Evolutionary conservation across 306 rosid genomes (phyloP).

Genomic region (Comarum palustre): DNA sequence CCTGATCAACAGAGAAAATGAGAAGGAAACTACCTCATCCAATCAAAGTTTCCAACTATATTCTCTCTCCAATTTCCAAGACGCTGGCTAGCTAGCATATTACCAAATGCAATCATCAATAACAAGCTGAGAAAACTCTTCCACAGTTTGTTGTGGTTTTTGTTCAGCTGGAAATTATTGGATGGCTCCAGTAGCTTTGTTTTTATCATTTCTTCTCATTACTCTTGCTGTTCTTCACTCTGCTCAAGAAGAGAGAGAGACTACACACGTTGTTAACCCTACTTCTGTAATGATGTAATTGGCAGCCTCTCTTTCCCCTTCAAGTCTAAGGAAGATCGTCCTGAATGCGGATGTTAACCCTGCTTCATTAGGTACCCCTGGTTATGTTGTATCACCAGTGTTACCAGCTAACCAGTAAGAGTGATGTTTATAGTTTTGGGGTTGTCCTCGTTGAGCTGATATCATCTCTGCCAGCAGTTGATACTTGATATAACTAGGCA

Average conservation of each 20-base stretch:
- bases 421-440: constrained; percentile 77
- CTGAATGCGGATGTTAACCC: too few relatives aligned
- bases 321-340: too few relatives aligned
- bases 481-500: constrained; percentile 54
- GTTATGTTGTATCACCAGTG: constrained; percentile 60
- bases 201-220: constrained; percentile 17
- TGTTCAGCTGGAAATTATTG: neutral
- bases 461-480: constrained; percentile 65
- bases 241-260: neutral
- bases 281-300: too few relatives aligned
- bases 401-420: constrained; percentile 61
- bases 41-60: neutral
- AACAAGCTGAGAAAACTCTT: neutral
- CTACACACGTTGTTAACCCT: constrained; percentile 4
- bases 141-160: neutral
- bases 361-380: constrained; percentile 76
- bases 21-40: neutral
- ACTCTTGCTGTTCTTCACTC: constrained; percentile 11
- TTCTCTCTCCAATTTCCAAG: neutral
- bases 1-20: neutral
- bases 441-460: constrained; percentile 68
- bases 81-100: neutral
- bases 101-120: neutral
- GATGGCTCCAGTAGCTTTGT: constrained; percentile 15
- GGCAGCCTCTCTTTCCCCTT: too few relatives aligned